Evolutionary conservation across 768 basidiomycete genomes (phyloP), one percentile per base, ranked within the genome.

Genomic region (Dendrothele bispora): DNA sequence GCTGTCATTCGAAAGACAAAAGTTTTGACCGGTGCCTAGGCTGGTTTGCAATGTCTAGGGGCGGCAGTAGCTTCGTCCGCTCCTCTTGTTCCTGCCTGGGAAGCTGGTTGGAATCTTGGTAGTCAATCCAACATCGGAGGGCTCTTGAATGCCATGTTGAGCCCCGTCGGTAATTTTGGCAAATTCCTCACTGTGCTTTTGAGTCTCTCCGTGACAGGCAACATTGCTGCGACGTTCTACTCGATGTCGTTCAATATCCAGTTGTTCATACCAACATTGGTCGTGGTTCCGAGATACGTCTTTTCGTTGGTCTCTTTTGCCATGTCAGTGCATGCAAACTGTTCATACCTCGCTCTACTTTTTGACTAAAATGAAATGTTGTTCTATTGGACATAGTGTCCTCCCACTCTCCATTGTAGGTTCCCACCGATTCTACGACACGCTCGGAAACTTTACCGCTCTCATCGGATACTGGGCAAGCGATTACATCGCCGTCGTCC

Each of bases 211-310:
- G 88, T 92, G 34, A 82, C 83, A 2, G 88, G 80, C 2, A 95
- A 93, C 66, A 85, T 90, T 37, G 87, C 89, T 1, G 80, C 84
- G 2, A 87, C 88, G 5, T 83, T 92, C 52, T 97, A 97, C 63
- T 89, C 86, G 36, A 78, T 86, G 48, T 80, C 83, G 1, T 73
- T 92, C 49, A 84, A 81, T 59, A 70, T 89, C 53, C 90, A 92
- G 59, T 73, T 86, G 1, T 73, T 84, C 55, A 61, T 86, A 4
- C 87, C 88, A 0, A 71, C 68, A 17, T 64, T 85, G 22, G 67
- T 77, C 14, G 55, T 62, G 42, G 78, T 91, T 20, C 90, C 90
- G 0, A 75, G 91, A 61, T 92, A 89, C 58, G 68, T 89, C 24
- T 86, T 91, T 60, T 87, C 88, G 1, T 57, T 91, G 10, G 58